Percentiles rank a stretch among this genome's conserved stretches.
phyloP scores from a whole-genome alignment of 2,329 filamentous ascomycete species.

The Eutypella sp. region DNA sequence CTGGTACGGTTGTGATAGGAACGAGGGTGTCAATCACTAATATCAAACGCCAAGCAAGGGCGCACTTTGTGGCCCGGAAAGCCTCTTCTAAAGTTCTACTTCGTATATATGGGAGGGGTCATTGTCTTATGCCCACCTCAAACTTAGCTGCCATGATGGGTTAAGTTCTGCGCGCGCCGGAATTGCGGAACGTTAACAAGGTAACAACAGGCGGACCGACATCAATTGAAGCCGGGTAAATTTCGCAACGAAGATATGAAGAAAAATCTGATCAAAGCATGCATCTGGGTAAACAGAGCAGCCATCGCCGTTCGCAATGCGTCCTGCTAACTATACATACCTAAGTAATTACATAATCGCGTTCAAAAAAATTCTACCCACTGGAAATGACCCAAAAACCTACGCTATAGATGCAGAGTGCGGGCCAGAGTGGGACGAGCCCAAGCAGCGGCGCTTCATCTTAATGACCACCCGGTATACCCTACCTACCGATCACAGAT shows the following conservation, averaged over 20 bases:
- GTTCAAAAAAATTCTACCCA: neutral
- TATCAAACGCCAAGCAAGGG: neutral
- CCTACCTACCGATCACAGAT: no score
- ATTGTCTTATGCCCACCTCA: no score
- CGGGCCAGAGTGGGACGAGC: neutral
- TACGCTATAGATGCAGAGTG: neutral
- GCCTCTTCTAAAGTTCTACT: no score
- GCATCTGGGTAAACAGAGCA: no score
- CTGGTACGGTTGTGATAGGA: no score
- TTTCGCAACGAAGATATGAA: no score
- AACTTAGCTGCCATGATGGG: no score
- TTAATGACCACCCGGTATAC: neutral
- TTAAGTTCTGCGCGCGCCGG: neutral
- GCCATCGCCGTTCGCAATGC: no score
- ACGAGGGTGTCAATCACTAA: neutral
- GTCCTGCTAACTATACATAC: no score
- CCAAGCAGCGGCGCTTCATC: neutral
- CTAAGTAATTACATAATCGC: neutral
- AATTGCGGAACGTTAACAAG: neutral
- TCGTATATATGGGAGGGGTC: no score
- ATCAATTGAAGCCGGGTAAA: no score
- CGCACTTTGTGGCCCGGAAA: neutral
- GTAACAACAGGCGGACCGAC: neutral
- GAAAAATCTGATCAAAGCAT: no score
- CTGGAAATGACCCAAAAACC: neutral